These are phyloP conservation scores for Neurospora sp. DNA, from an alignment of 2,329 filamentous ascomycete genomes.

Conservation along the genomic window DNA sequence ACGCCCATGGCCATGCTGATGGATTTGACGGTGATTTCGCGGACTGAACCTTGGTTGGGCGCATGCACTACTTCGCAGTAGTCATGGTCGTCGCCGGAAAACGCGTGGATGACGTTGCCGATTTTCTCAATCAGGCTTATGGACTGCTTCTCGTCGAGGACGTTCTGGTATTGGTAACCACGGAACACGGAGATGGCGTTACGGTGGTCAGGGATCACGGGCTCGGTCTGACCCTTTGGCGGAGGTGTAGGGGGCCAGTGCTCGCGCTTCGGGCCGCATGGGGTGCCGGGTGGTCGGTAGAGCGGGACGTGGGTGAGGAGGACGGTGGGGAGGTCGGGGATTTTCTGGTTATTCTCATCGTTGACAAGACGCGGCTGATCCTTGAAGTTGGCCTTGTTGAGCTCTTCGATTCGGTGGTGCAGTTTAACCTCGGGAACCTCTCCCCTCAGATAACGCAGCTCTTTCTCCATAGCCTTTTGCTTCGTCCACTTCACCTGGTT, in stretches of 20 bases:
- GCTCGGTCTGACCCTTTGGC: conserved; percentile 44
- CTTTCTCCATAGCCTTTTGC: conserved; percentile 55
- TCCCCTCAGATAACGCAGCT: conserved; percentile 56
- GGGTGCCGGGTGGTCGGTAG: conserved; percentile 70
- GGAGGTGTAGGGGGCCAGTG: conserved; percentile 63
- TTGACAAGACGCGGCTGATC: conserved; percentile 30
- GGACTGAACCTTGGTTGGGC: conserved; percentile 51
- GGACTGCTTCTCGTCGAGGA: conserved; percentile 69
- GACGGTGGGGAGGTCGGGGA: conserved; percentile 68
- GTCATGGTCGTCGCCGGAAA: conserved; percentile 95
- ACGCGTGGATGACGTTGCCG: conserved; percentile 75
- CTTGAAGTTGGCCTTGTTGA: conserved; percentile 35
- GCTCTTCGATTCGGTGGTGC: conserved; percentile 49
- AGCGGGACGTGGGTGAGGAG: conserved; percentile 87
- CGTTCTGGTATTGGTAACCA: conserved; percentile 96
- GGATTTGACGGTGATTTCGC: conserved; percentile 91
- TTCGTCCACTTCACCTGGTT: conserved; percentile 54
- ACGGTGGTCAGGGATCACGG: conserved; percentile 51
- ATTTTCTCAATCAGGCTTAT: conserved; percentile 64
- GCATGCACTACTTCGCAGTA: conserved; percentile 87
- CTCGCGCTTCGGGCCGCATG: conserved; percentile 80
- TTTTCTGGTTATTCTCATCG: conserved; percentile 18
- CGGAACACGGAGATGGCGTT: conserved; percentile 68
- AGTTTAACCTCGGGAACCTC: conserved; percentile 45
- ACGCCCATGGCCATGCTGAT: conserved; percentile 97